phyloP scores from a whole-genome alignment of 257 asterid genomes.

The Gynochthodes officinalis region DNA sequence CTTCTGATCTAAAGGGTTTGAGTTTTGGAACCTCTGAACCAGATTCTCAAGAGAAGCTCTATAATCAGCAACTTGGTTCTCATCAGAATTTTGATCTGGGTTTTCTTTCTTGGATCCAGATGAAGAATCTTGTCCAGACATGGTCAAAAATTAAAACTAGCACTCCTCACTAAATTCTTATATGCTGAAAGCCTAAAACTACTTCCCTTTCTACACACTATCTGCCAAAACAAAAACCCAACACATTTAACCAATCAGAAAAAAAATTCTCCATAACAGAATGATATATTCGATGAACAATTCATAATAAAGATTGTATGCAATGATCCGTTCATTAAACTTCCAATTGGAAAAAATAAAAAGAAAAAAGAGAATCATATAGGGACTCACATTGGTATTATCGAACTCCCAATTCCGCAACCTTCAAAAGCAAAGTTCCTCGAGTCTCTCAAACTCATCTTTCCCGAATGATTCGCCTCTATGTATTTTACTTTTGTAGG shows the following conservation, averaged over 20 bases:
- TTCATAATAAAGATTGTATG: background rate
- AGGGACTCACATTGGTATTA: constrained; percentile 5
- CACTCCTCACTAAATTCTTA: background rate
- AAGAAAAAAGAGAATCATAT: background rate
- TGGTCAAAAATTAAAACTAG: constrained; percentile 11
- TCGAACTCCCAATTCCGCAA: background rate
- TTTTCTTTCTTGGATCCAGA: constrained; percentile 37
- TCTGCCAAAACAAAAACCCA: constrained; percentile 6
- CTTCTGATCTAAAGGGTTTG: constrained; percentile 31
- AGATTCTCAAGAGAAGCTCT: constrained; percentile 30
- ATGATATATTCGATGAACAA: background rate
- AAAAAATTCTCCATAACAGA: background rate
- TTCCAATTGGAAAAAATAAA: background rate
- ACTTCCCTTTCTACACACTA: background rate
- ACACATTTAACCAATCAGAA: constrained; percentile 3
- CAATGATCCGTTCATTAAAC: background rate
- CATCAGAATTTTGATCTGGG: constrained; percentile 31
- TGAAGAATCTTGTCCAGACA: constrained; percentile 38
- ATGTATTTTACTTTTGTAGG: background rate
- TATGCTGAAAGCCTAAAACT: background rate
- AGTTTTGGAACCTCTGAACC: constrained; percentile 38
- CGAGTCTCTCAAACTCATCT: background rate
- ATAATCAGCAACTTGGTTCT: constrained; percentile 27
- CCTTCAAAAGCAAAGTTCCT: background rate
- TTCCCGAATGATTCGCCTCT: background rate